Evolutionary conservation across 495 filamentous ascomycete genomes (phyloP), one percentile per base, ranked within the genome.

Genomic region (Penicillium canescens): DNA sequence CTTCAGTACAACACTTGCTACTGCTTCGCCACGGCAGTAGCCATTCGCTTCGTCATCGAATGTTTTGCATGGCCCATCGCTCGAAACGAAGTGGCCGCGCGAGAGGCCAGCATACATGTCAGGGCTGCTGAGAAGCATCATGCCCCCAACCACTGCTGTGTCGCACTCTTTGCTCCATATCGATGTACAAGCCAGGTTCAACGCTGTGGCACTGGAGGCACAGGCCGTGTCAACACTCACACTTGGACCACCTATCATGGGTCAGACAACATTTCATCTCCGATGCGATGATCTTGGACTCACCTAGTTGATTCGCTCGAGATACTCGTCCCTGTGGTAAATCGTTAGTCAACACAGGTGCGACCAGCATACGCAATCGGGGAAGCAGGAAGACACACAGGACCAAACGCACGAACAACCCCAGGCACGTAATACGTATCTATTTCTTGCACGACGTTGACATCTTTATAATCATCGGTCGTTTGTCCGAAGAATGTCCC

Each of bases 181-280:
- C 0, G 88, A 75, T 4, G 81, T 82, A 69, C 87, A 88, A 12
- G 88, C 88, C 2, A 23, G 3, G 24, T 42, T 23, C 2, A 42
- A 12, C 4, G 39, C 20, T 11, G 39, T 20, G 5, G 16, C 8
- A n/a, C 58, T 45, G 9, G 80, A 87, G 8, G 86, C 91, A 62
- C 90, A 94, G 14, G 89, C 90, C 0, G 90, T 91, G 61, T 94
- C 90, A 26, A 91, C 74, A 55, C 78, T 87, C 67, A 84, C 79
- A 50, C 82, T 88, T 0, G 89, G 88, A 0, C 89, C 89, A 34
- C 75, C 78, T 59, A 90, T n/a, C n/a, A n/a, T n/a, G n/a, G n/a
- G n/a, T n/a, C n/a, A 90, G 42, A 86, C 86, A 58, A 91, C 4
- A 24, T n/a, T n/a, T n/a, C n/a, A 38, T 38, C n/a, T n/a, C n/a